phyloP scores from a whole-genome alignment of 2,329 filamentous ascomycete genomes.

The Scedosporium aurantiacum region DNA sequence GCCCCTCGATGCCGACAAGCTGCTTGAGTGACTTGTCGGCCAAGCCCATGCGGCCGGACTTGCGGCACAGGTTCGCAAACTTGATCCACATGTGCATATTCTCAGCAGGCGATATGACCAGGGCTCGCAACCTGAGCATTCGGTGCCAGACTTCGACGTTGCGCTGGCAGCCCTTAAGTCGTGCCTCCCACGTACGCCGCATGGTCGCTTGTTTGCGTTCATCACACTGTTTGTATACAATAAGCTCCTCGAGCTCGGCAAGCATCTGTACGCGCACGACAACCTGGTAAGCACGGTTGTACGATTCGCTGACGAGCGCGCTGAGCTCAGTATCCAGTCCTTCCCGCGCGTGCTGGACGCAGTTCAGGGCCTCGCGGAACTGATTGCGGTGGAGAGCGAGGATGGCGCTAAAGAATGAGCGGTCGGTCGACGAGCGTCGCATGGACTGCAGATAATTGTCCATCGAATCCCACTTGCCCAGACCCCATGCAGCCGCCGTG shows the following conservation, averaged over 20 bases:
- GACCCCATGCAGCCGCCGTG: slow-evolving; percentile 90
- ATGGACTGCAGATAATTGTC: slow-evolving; percentile 93
- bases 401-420: slow-evolving; percentile 96
- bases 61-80: slow-evolving; percentile 94
- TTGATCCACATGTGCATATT: slow-evolving; percentile 99
- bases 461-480: slow-evolving; percentile 97
- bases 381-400: slow-evolving; percentile 90
- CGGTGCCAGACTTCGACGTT: slow-evolving; percentile 98
- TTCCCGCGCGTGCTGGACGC: slow-evolving; percentile 85
- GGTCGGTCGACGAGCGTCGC: slow-evolving; percentile 84
- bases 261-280: slow-evolving; percentile 98
- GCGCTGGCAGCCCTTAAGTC: slow-evolving; percentile 86
- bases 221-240: slow-evolving; percentile 91
- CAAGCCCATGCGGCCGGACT: slow-evolving; percentile 85
- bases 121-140: slow-evolving; percentile 86
- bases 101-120: slow-evolving; percentile 84
- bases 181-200: slow-evolving; percentile 89
- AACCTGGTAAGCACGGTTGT: slow-evolving; percentile 95
- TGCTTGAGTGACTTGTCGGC: slow-evolving; percentile 92
- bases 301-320: slow-evolving; percentile 93
- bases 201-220: slow-evolving; percentile 87
- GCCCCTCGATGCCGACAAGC: slow-evolving; percentile 63
- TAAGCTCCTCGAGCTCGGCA: slow-evolving; percentile 94
- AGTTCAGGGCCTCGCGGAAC: slow-evolving; percentile 79
- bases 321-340: slow-evolving; percentile 92